These are phyloP conservation scores for Acorus gramineus DNA, from an alignment of 106 monocot species.

Conservation along the genomic window DNA sequence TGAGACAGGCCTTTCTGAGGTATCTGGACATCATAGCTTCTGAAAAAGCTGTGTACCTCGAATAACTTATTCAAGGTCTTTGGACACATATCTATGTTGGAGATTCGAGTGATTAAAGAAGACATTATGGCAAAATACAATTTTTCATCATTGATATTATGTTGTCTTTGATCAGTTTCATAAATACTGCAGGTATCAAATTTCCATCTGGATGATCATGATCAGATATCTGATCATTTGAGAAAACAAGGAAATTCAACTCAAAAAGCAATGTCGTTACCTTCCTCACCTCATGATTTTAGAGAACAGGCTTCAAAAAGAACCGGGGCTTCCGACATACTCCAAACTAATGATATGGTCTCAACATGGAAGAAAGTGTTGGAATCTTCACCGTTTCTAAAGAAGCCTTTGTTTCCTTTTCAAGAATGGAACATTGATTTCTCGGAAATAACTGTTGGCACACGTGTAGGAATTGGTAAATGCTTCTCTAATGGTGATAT, in stretches of 20 bases:
- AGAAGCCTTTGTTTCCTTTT: slow-evolving; percentile 66
- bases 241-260: slow-evolving; percentile 44
- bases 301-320: slow-evolving; percentile 33
- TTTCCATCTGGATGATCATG: slow-evolving; percentile 26
- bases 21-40: too few relatives aligned
- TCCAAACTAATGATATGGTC: slow-evolving; percentile 22
- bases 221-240: slow-evolving; percentile 22
- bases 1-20: too few relatives aligned
- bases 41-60: too few relatives aligned
- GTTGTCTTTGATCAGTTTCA: neutral
- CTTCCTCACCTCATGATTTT: slow-evolving; percentile 77
- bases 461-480: slow-evolving; percentile 56
- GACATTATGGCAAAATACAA: too few relatives aligned
- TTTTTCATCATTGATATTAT: too few relatives aligned
- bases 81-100: too few relatives aligned
- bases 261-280: slow-evolving; percentile 76
- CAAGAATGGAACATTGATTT: slow-evolving; percentile 86
- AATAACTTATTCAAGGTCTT: too few relatives aligned
- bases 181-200: slow-evolving; percentile 15
- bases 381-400: slow-evolving; percentile 53
- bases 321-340: slow-evolving; percentile 32
- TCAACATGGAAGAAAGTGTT: slow-evolving; percentile 65
- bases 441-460: slow-evolving; percentile 78
- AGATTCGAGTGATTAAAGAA: too few relatives aligned
- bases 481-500: neutral